Conservation (phyloP, 2,329 filamentous ascomycete genomes). For the Nemania diffusa region DNA sequence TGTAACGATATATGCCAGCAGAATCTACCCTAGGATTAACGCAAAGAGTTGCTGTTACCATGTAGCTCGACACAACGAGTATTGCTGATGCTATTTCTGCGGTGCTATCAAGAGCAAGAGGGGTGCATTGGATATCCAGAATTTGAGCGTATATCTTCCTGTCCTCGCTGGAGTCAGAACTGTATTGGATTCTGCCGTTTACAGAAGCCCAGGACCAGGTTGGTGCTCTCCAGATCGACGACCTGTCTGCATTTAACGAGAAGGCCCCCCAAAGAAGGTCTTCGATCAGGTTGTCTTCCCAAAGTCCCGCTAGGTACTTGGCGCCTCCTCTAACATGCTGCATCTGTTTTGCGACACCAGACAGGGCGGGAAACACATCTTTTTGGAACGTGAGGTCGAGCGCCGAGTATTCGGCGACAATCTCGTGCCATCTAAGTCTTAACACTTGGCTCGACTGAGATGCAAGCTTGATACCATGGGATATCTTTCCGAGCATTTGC, state of each 20-base stretch:
- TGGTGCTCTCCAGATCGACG: constrained; percentile 7
- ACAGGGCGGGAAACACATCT: constrained; percentile 18
- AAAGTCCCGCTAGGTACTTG: constrained; percentile 15
- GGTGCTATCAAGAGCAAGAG: constrained; percentile 1
- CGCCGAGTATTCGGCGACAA: neutral
- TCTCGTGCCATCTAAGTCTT: neutral
- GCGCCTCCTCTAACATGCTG: neutral
- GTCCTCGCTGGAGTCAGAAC: neutral
- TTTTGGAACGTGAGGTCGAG: neutral
- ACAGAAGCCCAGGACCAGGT: constrained; percentile 24
- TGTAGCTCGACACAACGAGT: neutral
- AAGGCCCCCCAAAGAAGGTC: constrained; percentile 4
- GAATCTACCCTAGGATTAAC: neutral
- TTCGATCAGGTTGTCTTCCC: constrained; percentile 9
- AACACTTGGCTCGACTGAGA: neutral
- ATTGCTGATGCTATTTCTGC: neutral
- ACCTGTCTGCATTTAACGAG: constrained; percentile 1
- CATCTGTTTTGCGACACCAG: constrained; percentile 9
- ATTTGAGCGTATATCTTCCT: neutral
- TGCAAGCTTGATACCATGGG: neutral
- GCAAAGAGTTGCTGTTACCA: neutral
- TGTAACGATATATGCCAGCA: neutral
- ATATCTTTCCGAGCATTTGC: neutral
- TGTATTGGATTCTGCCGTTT: constrained; percentile 7
- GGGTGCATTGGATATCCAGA: neutral